phyloP scores from a whole-genome alignment of 2,329 filamentous ascomycete genomes.

The Dichotomopilus funicola region DNA sequence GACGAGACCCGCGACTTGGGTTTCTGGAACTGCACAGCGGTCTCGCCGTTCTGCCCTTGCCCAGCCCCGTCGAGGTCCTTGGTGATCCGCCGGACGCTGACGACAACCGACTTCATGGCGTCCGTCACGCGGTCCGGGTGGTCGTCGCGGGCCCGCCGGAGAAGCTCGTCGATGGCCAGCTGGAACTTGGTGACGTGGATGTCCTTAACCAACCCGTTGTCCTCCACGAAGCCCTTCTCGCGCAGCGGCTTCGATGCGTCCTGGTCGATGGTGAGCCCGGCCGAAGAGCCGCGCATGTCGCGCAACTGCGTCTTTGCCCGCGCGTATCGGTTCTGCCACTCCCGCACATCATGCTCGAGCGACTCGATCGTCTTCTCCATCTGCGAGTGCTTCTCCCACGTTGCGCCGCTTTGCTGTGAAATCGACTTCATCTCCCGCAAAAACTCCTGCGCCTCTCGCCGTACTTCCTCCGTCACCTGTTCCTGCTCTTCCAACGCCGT shows the following conservation, averaged over 20 bases:
- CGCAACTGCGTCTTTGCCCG: constrained; percentile 82
- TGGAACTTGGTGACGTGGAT: constrained; percentile 94
- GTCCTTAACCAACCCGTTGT: constrained; percentile 77
- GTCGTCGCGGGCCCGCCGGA: constrained; percentile 68
- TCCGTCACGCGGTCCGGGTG: constrained; percentile 70
- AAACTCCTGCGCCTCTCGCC: constrained; percentile 74
- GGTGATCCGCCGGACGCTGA: constrained; percentile 76
- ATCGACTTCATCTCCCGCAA: constrained; percentile 83
- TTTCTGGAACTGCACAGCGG: constrained; percentile 52
- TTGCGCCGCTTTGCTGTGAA: constrained; percentile 70
- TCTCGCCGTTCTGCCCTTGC: constrained; percentile 44
- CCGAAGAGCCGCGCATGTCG: constrained; percentile 71
- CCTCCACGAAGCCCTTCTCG: constrained; percentile 61
- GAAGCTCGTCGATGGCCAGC: constrained; percentile 83
- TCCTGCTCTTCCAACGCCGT: constrained; percentile 65
- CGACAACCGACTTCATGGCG: constrained; percentile 79
- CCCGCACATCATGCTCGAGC: constrained; percentile 75
- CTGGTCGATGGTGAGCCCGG: constrained; percentile 62
- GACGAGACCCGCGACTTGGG: constrained; percentile 80
- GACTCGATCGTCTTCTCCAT: constrained; percentile 67
- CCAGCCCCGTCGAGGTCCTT: constrained; percentile 64
- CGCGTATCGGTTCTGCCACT: constrained; percentile 88
- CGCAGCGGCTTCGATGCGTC: constrained; percentile 62
- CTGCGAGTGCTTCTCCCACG: constrained; percentile 75
- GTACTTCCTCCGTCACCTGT: constrained; percentile 78